Percentiles rank a stretch among this genome's conserved stretches.
phyloP scores from a whole-genome alignment of 495 filamentous ascomycete genomes.

The Cudoniella acicularis region DNA sequence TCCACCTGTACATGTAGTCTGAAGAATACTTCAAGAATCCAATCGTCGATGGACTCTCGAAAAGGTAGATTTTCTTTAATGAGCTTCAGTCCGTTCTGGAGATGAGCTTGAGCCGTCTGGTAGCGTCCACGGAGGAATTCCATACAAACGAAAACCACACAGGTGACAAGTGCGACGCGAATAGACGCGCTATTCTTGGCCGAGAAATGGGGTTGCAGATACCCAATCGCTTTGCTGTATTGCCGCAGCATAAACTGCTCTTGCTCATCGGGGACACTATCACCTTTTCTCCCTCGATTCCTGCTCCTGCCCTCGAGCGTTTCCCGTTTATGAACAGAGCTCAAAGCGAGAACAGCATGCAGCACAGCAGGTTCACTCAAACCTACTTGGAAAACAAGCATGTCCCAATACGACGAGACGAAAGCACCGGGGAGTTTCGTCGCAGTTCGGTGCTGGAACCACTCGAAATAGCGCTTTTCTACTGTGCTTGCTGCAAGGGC shows the following conservation, averaged over 20 bases:
- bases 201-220: conserved; percentile 31
- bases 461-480: conserved; percentile 27
- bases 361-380: conserved; percentile 43
- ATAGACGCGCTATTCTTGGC: conserved; percentile 1
- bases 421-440: conserved; percentile 43
- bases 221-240: conserved; percentile 41
- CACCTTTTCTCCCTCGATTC: background rate
- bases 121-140: conserved; percentile 50
- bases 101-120: conserved; percentile 37
- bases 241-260: conserved; percentile 37
- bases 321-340: conserved; percentile 7
- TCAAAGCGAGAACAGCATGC: conserved; percentile 44
- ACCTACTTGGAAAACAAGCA: conserved; percentile 41
- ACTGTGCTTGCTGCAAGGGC: background rate
- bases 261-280: background rate
- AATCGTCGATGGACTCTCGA: conserved; percentile 32
- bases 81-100: conserved; percentile 38
- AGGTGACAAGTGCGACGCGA: conserved; percentile 45
- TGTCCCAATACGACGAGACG: conserved; percentile 42
- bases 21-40: conserved; percentile 35
- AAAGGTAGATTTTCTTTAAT: conserved; percentile 19
- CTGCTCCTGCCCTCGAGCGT: background rate
- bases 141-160: conserved; percentile 50
- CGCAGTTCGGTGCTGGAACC: conserved; percentile 39
- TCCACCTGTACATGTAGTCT: conserved; percentile 34